Percentiles rank a stretch among this genome's conserved stretches.
Conservation (phyloP, 2,329 filamentous ascomycete genomes). For the Arthrinium puccinioides region DNA sequence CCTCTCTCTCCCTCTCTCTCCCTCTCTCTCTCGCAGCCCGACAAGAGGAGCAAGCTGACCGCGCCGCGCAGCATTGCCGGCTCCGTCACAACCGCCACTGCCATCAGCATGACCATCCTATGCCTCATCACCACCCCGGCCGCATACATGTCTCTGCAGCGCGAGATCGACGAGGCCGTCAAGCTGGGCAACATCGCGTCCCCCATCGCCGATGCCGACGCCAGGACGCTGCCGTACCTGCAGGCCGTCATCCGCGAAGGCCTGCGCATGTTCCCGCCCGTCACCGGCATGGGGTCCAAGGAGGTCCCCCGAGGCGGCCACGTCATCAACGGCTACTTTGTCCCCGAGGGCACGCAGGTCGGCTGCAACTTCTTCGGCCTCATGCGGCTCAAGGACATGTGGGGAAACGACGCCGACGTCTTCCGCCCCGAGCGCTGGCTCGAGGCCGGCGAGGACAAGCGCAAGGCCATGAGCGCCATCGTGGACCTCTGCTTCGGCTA, state of each 20-base stretch:
- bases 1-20: too few species aligned
- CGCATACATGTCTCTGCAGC: slow-evolving; percentile 10
- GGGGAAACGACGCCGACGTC: slow-evolving; percentile 20
- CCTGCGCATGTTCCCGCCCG: slow-evolving; percentile 28
- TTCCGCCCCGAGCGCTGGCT: slow-evolving; percentile 39
- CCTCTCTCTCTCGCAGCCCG: too few species aligned
- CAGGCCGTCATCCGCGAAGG: slow-evolving; percentile 33
- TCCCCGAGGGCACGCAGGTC: slow-evolving; percentile 32
- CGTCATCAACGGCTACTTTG: slow-evolving; percentile 17
- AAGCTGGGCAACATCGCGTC: slow-evolving; percentile 15
- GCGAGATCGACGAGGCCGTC: slow-evolving; percentile 11
- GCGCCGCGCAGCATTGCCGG: slow-evolving; percentile 12
- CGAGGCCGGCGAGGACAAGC: slow-evolving; percentile 20
- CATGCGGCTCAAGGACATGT: slow-evolving; percentile 28
- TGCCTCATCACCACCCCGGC: slow-evolving; percentile 15
- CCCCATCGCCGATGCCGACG: slow-evolving; percentile 18
- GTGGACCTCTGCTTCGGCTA: slow-evolving; percentile 31
- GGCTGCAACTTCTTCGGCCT: slow-evolving; percentile 32
- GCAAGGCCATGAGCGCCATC: slow-evolving; percentile 22
- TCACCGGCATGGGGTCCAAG: slow-evolving; percentile 25
- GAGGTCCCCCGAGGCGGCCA: slow-evolving; percentile 25
- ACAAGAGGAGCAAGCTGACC: background rate
- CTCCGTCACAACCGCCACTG: slow-evolving; percentile 15
- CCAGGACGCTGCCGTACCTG: slow-evolving; percentile 24
- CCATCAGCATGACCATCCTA: slow-evolving; percentile 17